Evolutionary conservation across 805 yeast species (phyloP).

Genomic region (Lipomyces spencermartinsiae): DNA sequence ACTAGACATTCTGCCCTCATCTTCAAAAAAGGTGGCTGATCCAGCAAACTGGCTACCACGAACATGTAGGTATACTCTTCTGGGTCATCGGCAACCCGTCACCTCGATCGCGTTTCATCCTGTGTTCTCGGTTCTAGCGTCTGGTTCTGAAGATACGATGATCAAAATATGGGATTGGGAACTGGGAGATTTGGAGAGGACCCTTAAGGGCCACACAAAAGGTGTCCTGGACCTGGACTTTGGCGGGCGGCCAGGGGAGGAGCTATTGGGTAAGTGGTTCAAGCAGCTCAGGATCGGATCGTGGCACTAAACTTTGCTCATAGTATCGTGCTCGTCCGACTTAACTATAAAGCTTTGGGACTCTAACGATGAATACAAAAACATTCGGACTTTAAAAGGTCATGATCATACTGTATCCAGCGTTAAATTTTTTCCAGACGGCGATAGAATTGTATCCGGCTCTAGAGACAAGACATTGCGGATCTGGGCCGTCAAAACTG

Average conservation of each 20-base stretch:
- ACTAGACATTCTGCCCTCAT: conserved; percentile 52
- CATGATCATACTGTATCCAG: conserved; percentile 87
- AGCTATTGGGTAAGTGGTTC: conserved; percentile 20
- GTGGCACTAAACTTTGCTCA: conserved; percentile 34
- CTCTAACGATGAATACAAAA: conserved; percentile 54
- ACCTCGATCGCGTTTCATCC: conserved; percentile 78
- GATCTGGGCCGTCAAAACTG: conserved; percentile 72
- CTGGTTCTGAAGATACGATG: conserved; percentile 75
- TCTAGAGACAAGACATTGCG: conserved; percentile 91
- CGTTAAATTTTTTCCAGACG: conserved; percentile 58
- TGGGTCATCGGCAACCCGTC: conserved; percentile 66
- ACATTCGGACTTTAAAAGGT: conserved; percentile 71
- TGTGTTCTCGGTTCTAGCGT: conserved; percentile 63
- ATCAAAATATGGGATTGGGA: conserved; percentile 77
- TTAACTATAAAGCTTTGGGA: conserved; percentile 74
- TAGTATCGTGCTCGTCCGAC: conserved; percentile 61
- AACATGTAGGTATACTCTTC: conserved; percentile 50
- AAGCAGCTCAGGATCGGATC: conserved; percentile 26
- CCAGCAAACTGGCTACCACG: conserved; percentile 68
- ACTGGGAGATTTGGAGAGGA: conserved; percentile 63
- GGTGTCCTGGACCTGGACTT: conserved; percentile 64
- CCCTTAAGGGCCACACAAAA: conserved; percentile 78
- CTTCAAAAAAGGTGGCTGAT: conserved; percentile 38
- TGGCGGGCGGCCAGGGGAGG: conserved; percentile 49
- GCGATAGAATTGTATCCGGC: conserved; percentile 64